Conservation (phyloP, 495 filamentous ascomycete species). For the Delitschia confertaspora region DNA sequence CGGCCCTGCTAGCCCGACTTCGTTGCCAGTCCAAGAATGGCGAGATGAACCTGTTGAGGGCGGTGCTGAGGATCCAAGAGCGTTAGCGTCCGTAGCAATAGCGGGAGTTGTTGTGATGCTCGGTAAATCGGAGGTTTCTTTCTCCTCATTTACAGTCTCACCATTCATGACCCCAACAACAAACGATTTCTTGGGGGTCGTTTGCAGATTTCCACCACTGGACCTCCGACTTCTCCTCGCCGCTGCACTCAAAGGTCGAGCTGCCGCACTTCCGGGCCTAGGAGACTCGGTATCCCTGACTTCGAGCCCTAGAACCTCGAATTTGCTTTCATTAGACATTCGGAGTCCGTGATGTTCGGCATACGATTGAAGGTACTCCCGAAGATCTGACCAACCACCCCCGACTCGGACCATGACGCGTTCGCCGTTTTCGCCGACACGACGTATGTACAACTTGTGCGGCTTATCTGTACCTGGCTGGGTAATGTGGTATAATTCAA, state of each 20-base stretch:
- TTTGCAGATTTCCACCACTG: slow-evolving; percentile 3
- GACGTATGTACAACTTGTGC: slow-evolving; percentile 85
- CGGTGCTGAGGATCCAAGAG: slow-evolving; percentile 23
- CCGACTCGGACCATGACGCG: slow-evolving; percentile 96
- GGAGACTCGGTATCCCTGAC: slow-evolving; percentile 10
- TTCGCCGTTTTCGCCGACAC: slow-evolving; percentile 82
- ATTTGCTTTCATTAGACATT: slow-evolving; percentile 41
- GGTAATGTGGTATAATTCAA: slow-evolving; percentile 89
- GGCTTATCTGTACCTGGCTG: slow-evolving; percentile 71
- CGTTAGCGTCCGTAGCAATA: neutral
- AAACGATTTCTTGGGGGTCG: slow-evolving; percentile 10
- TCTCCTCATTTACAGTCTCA: neutral
- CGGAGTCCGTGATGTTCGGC: slow-evolving; percentile 74
- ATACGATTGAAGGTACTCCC: slow-evolving; percentile 90
- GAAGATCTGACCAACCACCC: slow-evolving; percentile 92
- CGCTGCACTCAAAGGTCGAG: neutral
- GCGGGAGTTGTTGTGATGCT: slow-evolving; percentile 2
- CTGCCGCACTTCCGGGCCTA: slow-evolving; percentile 14
- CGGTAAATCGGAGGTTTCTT: slow-evolving; percentile 1
- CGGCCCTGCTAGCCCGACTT: slow-evolving; percentile 58
- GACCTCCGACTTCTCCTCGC: slow-evolving; percentile 8
- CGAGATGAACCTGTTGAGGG: slow-evolving; percentile 41
- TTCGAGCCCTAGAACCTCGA: slow-evolving; percentile 51
- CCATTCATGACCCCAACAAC: slow-evolving; percentile 1
- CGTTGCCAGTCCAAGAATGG: slow-evolving; percentile 47